These are phyloP conservation scores for Fusarium tjaetaba DNA, from an alignment of 2,329 filamentous ascomycete species.

Conservation along the genomic window DNA sequence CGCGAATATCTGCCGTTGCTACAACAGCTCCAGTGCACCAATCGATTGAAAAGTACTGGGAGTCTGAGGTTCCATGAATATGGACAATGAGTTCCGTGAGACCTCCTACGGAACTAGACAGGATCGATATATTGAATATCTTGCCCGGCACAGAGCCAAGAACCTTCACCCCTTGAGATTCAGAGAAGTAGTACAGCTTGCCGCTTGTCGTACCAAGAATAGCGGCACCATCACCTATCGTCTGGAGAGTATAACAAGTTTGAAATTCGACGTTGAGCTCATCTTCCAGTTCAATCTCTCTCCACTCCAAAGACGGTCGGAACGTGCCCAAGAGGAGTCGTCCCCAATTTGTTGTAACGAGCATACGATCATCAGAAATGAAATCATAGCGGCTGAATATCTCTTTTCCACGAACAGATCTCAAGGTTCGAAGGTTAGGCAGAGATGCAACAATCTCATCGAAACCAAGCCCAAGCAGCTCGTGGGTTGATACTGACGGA, in stretches of 20 bases:
- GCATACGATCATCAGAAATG: constrained; percentile 60
- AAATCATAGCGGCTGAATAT: constrained; percentile 72
- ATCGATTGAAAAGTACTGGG: constrained; percentile 55
- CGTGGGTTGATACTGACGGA: neutral
- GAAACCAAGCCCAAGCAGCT: constrained; percentile 44
- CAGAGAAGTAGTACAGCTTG: constrained; percentile 57
- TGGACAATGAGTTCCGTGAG: constrained; percentile 55
- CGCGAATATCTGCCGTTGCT: constrained; percentile 46
- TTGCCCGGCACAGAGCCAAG: constrained; percentile 57
- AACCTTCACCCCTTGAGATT: constrained; percentile 45
- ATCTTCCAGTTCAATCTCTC: constrained; percentile 51
- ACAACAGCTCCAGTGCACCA: constrained; percentile 43
- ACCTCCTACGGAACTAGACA: constrained; percentile 37
- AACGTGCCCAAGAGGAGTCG: constrained; percentile 62
- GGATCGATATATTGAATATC: constrained; percentile 60
- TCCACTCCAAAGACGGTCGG: constrained; percentile 51
- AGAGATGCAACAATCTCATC: constrained; percentile 45
- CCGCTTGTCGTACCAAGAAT: constrained; percentile 62
- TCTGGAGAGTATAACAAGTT: constrained; percentile 59
- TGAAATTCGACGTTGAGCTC: constrained; percentile 51
- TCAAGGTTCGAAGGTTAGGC: constrained; percentile 3
- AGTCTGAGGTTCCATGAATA: constrained; percentile 57
- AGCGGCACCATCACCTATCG: constrained; percentile 51
- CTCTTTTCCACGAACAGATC: constrained; percentile 50
- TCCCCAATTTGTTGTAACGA: constrained; percentile 70